These are phyloP conservation scores for Spergularia bocconei DNA, from an alignment of 148 eudicot genomes.

Conservation along the genomic window DNA sequence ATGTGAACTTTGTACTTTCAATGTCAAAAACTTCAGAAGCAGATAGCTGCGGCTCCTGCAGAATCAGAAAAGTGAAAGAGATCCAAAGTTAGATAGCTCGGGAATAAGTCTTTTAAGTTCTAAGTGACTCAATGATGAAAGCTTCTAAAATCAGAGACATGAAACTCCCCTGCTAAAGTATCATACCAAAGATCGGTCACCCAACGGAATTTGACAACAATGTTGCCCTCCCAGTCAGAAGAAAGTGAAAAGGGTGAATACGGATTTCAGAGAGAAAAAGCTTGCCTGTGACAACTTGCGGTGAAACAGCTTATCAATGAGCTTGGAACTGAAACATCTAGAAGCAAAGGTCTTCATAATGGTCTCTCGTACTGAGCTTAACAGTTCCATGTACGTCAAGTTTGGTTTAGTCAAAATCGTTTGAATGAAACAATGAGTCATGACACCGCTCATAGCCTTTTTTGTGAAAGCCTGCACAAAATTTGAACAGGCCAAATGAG, in stretches of 20 bases:
- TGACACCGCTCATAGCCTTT: constrained; percentile 45
- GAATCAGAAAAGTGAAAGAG: neutral
- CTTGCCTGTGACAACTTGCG: constrained; percentile 40
- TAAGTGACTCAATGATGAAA: too few species aligned
- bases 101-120: too few species aligned
- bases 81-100: neutral
- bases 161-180: too few species aligned
- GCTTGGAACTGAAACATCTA: constrained; percentile 26
- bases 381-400: constrained; percentile 37
- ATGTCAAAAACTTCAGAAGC: constrained; percentile 42
- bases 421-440: constrained; percentile 46
- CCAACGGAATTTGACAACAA: too few species aligned
- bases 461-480: constrained; percentile 45
- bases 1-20: constrained; percentile 21
- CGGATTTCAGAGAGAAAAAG: neutral
- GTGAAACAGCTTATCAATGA: constrained; percentile 33
- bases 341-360: constrained; percentile 34
- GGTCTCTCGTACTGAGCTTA: constrained; percentile 32
- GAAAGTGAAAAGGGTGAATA: neutral
- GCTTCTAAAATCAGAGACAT: too few species aligned
- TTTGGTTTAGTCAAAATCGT: constrained; percentile 25
- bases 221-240: too few species aligned
- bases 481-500: neutral
- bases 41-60: constrained; percentile 51
- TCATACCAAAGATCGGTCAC: too few species aligned